Percentiles rank a stretch among this genome's conserved stretches.
These are phyloP conservation scores for Fusarium phyllophilum DNA, from an alignment of 2,329 filamentous ascomycete species.

Conservation along the genomic window DNA sequence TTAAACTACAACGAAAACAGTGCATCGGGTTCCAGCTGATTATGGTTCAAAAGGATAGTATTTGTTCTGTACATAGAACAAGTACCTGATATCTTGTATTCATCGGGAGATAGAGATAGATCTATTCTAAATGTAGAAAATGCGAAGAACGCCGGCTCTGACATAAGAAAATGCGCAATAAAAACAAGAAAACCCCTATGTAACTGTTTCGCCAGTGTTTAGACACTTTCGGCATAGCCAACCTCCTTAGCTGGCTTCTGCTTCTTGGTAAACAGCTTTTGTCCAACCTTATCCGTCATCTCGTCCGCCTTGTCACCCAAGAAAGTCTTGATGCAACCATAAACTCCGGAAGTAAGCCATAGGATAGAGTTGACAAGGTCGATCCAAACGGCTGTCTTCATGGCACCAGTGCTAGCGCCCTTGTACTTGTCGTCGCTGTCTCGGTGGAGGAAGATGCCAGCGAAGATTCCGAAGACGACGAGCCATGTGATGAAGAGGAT, in stretches of 20 bases:
- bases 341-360: conserved; percentile 65
- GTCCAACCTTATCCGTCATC: conserved; percentile 50
- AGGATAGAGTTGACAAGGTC: conserved; percentile 74
- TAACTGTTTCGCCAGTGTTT: not conserved
- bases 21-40: no score
- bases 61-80: not conserved
- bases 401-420: conserved; percentile 56
- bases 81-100: not conserved
- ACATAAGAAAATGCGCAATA: conserved; percentile 15
- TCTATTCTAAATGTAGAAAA: conserved; percentile 1
- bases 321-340: conserved; percentile 54
- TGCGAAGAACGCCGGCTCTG: conserved; percentile 20
- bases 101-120: not conserved
- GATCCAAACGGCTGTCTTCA: conserved; percentile 80
- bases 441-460: conserved; percentile 72
- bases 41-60: not conserved
- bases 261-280: conserved; percentile 53
- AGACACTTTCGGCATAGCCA: conserved; percentile 47
- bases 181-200: not conserved
- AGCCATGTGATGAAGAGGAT: conserved; percentile 65
- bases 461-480: conserved; percentile 77
- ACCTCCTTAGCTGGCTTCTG: conserved; percentile 38
- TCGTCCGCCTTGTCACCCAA: conserved; percentile 55
- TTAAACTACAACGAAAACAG: fast-evolving
- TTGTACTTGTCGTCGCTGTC: conserved; percentile 62